Evolutionary conservation across 306 rosid genomes (phyloP).

Genomic region (Medicago arabica): DNA sequence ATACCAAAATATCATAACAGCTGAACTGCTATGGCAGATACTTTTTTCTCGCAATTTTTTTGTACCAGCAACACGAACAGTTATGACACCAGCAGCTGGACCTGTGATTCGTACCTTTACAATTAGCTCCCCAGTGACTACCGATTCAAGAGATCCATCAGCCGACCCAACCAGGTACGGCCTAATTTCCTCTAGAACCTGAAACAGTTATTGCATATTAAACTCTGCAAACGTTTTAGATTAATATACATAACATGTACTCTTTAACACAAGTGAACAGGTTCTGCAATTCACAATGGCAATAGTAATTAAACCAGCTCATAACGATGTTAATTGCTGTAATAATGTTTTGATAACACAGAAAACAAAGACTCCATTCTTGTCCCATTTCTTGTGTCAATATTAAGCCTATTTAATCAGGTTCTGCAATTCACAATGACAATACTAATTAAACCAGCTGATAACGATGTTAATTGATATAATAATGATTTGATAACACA

Average conservation of each 20-base stretch:
- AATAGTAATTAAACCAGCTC: slow-evolving; percentile 19
- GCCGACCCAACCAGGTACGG: slow-evolving; percentile 90
- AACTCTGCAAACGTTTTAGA: slow-evolving; percentile 1
- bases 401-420: not conserved
- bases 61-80: slow-evolving; percentile 95
- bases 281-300: slow-evolving; percentile 8
- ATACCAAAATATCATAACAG: slow-evolving; percentile 53
- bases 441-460: slow-evolving; percentile 19
- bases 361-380: not conserved
- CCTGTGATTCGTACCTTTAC: slow-evolving; percentile 65
- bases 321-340: not conserved
- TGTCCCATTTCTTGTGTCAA: slow-evolving; percentile 6
- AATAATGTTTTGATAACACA: not conserved
- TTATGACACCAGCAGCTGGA: slow-evolving; percentile 85
- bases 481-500: not conserved
- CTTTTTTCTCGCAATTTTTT: slow-evolving; percentile 92
- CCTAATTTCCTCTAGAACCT: slow-evolving; percentile 96
- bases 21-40: slow-evolving; percentile 87
- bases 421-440: slow-evolving; percentile 7
- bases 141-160: slow-evolving; percentile 85
- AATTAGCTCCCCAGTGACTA: slow-evolving; percentile 85
- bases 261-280: slow-evolving; percentile 26
- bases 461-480: slow-evolving; percentile 2
- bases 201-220: slow-evolving; percentile 21
- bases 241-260: slow-evolving; percentile 7